Evolutionary conservation across 2,329 filamentous ascomycete genomes (phyloP), one percentile per base, ranked within the genome.

Genomic region (Claviceps quebecensis): DNA sequence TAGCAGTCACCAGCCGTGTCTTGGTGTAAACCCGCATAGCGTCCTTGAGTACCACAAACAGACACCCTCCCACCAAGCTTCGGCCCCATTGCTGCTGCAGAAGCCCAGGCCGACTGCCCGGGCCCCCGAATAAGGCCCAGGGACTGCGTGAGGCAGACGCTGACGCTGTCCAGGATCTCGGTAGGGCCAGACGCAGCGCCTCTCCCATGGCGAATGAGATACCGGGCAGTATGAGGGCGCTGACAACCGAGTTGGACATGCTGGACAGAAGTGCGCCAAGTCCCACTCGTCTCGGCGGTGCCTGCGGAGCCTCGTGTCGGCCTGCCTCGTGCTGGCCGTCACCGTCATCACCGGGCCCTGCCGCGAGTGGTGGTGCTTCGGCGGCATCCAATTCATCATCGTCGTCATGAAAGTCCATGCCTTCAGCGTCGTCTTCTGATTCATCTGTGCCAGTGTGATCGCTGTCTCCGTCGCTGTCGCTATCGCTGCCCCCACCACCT

Each of bases 11-110:
- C 54, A 73, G 74, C 55, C 78, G 72, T 63, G 81, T 81, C 67
- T 84, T 84, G 56, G 75, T 73, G 60, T 82, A 85, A 23, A 86
- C 65, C 52, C 71, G 69, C 48, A 83, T 68, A 2, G 71, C 72
- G 58, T 86, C 81, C 65, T 91, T 93, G 49, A 95, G 66, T 9
- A 95, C 82, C 16, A 97, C 83, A 60, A 91, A 95, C 19, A 95
- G 69, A 63, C 87, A 93, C 0, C 93, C 93, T 1, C 93, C 93
- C 1, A 93, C 76, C 2, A 98, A 72, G 60, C 87, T 96, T 52
- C 93, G 76, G 1, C 89, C 93, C 88, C 93, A 97, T 53, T 83
- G 81, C 58, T 86, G 80, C 61, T 93, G 86, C 36, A 98, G 66
- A 26, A 97, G 72, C 0, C 86, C 83, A 0, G 78, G 78, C 3